phyloP scores from a whole-genome alignment of 148 eudicot genomes.

The Limonium bicolor region DNA sequence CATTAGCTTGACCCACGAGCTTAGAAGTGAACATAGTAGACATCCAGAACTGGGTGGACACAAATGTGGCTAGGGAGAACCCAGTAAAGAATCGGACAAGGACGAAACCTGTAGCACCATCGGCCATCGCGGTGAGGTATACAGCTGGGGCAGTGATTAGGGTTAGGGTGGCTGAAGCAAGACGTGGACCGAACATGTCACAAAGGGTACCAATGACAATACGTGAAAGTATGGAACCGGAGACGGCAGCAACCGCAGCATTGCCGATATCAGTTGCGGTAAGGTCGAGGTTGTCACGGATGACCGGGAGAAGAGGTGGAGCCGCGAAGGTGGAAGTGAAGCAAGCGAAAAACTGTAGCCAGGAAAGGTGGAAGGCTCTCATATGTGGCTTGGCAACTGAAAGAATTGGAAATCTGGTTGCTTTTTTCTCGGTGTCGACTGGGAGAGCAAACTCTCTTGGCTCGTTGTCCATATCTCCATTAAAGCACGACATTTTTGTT shows the following conservation, averaged over 20 bases:
- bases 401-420: conserved; percentile 18
- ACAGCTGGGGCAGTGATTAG: conserved; percentile 28
- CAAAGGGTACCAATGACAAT: conserved; percentile 41
- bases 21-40: conserved; percentile 30
- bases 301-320: conserved; percentile 44
- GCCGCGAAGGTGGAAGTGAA: conserved; percentile 44
- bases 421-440: conserved; percentile 27
- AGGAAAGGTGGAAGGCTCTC: conserved; percentile 44
- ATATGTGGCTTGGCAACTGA: conserved; percentile 32
- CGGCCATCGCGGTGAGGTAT: conserved; percentile 9
- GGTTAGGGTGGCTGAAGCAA: conserved; percentile 25
- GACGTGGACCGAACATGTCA: conserved; percentile 36
- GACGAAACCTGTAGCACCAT: conserved; percentile 14
- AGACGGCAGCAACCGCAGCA: conserved; percentile 30
- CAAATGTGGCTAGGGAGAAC: conserved; percentile 39
- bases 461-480: no score
- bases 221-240: conserved; percentile 35
- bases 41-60: conserved; percentile 51
- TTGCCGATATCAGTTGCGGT: conserved; percentile 21
- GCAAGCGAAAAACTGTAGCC: conserved; percentile 40
- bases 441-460: conserved; percentile 20
- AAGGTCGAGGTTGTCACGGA: conserved; percentile 37
- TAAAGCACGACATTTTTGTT: no score
- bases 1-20: conserved; percentile 34
- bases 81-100: conserved; percentile 28